Evolutionary conservation across 1,284 basidiomycete species (phyloP).

Genomic region (Cerrena zonata): DNA sequence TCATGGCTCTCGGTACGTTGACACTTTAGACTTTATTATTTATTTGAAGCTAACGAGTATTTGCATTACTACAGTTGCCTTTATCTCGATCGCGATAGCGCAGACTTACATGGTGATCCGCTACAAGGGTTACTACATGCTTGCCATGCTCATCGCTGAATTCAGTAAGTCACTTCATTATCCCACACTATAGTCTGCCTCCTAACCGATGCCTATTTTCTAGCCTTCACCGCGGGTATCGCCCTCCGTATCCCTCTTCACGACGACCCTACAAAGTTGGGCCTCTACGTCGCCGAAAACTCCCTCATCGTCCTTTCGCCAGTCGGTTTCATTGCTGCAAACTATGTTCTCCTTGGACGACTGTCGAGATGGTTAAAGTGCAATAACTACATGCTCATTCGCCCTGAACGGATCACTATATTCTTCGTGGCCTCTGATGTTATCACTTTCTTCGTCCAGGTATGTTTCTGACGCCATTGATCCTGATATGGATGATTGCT

Average conservation of each 20-base stretch:
- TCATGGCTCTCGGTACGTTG: constrained; percentile 40
- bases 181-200: background rate
- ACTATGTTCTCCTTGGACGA: constrained; percentile 64
- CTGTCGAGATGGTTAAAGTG: constrained; percentile 48
- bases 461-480: constrained; percentile 23
- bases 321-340: constrained; percentile 71
- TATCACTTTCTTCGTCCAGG: constrained; percentile 65
- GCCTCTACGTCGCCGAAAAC: constrained; percentile 67
- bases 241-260: constrained; percentile 43
- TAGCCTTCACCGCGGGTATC: constrained; percentile 42
- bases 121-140: constrained; percentile 55
- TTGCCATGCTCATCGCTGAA: constrained; percentile 54
- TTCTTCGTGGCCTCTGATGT: constrained; percentile 57
- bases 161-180: constrained; percentile 39
- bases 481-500: background rate
- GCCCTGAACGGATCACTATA: constrained; percentile 45
- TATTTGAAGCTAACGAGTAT: background rate
- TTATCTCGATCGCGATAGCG: constrained; percentile 41
- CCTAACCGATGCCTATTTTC: background rate
- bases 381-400: constrained; percentile 47
- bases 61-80: constrained; percentile 31
- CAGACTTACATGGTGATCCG: constrained; percentile 43
- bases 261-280: constrained; percentile 28
- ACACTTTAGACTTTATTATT: background rate
- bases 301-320: constrained; percentile 75